These are phyloP conservation scores for Geotrichum carabidarum DNA, from an alignment of 1,139 yeast genomes.

Conservation along the genomic window DNA sequence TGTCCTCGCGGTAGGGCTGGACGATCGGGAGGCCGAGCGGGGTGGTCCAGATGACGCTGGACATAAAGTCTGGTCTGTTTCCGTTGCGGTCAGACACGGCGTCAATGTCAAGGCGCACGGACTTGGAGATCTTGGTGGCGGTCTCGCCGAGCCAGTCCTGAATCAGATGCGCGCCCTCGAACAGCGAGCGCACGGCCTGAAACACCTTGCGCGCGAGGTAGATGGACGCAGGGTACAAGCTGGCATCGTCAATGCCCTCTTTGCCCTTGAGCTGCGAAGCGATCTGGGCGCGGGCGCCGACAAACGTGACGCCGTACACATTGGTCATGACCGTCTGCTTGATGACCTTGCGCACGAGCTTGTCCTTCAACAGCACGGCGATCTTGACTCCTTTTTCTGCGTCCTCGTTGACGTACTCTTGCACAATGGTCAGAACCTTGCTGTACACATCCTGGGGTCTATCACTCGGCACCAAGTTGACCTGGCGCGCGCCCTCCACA, in stretches of 20 bases:
- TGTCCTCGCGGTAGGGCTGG: conserved; percentile 80
- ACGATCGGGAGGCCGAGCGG: conserved; percentile 86
- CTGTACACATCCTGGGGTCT: conserved; percentile 89
- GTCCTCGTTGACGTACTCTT: conserved; percentile 51
- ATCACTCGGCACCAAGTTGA: conserved; percentile 74
- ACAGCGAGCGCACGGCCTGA: conserved; percentile 76
- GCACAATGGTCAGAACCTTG: conserved; percentile 72
- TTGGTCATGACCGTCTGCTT: conserved; percentile 98
- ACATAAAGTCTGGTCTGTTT: conserved; percentile 47
- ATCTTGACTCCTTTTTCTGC: conserved; percentile 50
- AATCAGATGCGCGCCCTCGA: conserved; percentile 87
- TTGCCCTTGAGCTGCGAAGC: conserved; percentile 42
- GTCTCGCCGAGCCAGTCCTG: conserved; percentile 95
- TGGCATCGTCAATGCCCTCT: conserved; percentile 39
- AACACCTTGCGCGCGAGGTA: conserved; percentile 78
- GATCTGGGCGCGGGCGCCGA: conserved; percentile 90
- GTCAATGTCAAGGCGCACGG: conserved; percentile 57
- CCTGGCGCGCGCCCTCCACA: conserved; percentile 88
- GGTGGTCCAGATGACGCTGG: conserved; percentile 95
- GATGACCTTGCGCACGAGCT: conserved; percentile 78
- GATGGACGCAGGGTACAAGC: conserved; percentile 44
- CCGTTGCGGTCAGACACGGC: conserved; percentile 33
- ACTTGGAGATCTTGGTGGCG: conserved; percentile 74
- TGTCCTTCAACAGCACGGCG: conserved; percentile 54
- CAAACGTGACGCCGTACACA: conserved; percentile 93